Conservation (phyloP, 352 stramenopile species). For the Globisporangium cederbergense region DNA sequence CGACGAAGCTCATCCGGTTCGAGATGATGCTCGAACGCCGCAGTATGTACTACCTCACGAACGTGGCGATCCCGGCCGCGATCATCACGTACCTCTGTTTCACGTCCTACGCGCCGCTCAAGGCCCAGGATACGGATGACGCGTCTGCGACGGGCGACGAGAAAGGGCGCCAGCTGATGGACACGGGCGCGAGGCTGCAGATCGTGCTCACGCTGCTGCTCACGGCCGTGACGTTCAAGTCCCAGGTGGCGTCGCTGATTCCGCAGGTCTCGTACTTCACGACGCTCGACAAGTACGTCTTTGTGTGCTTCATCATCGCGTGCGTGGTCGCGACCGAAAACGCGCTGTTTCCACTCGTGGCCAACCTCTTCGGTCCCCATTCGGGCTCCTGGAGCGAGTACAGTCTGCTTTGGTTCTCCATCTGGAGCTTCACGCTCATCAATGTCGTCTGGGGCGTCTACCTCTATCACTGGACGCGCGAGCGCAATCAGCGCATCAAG, state of each 20-base stretch:
- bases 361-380: background rate
- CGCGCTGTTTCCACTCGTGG: constrained; percentile 33
- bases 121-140: no score
- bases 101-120: constrained; percentile 7
- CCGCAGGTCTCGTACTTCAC: constrained; percentile 70
- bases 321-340: constrained; percentile 54
- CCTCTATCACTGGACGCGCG: background rate
- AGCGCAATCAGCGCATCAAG: background rate
- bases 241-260: constrained; percentile 41
- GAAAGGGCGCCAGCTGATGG: background rate
- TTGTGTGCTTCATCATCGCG: constrained; percentile 59
- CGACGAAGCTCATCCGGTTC: constrained; percentile 27
- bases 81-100: constrained; percentile 32
- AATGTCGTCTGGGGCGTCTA: constrained; percentile 35
- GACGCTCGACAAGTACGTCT: constrained; percentile 23
- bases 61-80: constrained; percentile 29
- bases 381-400: constrained; percentile 5
- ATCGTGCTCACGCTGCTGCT: constrained; percentile 38
- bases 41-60: constrained; percentile 35
- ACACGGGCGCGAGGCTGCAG: constrained; percentile 35
- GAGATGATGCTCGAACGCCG: constrained; percentile 35
- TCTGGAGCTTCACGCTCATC: constrained; percentile 23
- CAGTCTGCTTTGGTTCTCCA: constrained; percentile 16
- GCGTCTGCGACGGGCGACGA: no score
- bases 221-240: constrained; percentile 62